Percentiles rank a stretch among this genome's conserved stretches.
Conservation (phyloP, 106 monocot genomes). For the Dioscorea alata region DNA sequence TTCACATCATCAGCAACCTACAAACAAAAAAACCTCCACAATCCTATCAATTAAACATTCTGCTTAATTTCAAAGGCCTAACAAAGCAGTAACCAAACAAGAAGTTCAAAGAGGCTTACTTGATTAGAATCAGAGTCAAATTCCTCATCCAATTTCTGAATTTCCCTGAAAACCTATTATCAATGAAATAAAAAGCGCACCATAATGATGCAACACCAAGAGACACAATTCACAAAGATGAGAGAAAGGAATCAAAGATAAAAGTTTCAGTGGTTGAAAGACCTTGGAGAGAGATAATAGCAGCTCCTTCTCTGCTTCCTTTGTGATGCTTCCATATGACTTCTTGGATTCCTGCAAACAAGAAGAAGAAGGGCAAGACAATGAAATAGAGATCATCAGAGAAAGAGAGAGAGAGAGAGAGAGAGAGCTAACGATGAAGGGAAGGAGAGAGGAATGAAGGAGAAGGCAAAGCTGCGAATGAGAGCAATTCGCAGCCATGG, state of each 20-base stretch:
- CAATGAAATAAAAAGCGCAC: not conserved
- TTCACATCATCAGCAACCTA: not conserved
- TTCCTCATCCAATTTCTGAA: not conserved
- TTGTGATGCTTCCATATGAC: not conserved
- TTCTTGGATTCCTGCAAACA: not conserved
- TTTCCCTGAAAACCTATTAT: not conserved
- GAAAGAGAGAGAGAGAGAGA: not conserved
- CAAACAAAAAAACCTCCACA: not conserved
- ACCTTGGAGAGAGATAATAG: constrained; percentile 4
- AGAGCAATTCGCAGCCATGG: no score
- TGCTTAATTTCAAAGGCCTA: not conserved
- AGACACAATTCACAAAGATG: not conserved
- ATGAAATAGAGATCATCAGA: not conserved
- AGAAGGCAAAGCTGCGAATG: not conserved
- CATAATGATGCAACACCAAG: not conserved
- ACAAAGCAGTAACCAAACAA: not conserved
- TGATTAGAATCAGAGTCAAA: not conserved
- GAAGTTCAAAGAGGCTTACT: not conserved
- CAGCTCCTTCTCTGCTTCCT: constrained; percentile 5
- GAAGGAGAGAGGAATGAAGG: not conserved
- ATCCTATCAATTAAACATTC: not conserved
- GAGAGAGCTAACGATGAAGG: not conserved
- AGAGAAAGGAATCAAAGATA: not conserved
- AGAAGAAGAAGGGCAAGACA: not conserved
- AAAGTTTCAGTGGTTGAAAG: not conserved